A percentile compares a stretch with the other conserved stretches of the same genome.
Conservation (phyloP, 441 rosid genomes). For the Euphorbia schlechtendalii region DNA sequence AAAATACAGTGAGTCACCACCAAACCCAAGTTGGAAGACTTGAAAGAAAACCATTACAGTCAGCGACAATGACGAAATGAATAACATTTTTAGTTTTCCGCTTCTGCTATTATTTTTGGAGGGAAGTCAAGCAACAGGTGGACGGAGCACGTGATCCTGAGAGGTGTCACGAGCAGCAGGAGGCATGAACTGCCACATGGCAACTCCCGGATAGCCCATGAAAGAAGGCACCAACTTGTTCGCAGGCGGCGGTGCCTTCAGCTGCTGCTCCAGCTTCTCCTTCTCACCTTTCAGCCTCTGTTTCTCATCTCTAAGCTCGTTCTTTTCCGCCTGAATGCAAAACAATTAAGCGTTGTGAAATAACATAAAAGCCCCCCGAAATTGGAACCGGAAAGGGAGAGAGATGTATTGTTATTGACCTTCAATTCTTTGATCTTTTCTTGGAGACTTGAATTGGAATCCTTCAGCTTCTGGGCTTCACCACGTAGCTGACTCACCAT, state of each 20-base stretch:
- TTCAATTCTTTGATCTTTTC: constrained; percentile 92
- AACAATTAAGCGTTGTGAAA: too few relatives aligned
- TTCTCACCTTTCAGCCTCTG: constrained; percentile 92
- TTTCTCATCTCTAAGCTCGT: constrained; percentile 93
- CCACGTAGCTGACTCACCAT: constrained; percentile 82
- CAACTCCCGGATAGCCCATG: constrained; percentile 91
- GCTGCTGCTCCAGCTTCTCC: constrained; percentile 86
- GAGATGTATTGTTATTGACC: constrained; percentile 28
- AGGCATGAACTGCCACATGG: constrained; percentile 99
- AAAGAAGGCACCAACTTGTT: constrained; percentile 90
- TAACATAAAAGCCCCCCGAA: too few relatives aligned
- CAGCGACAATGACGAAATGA: constrained; percentile 30
- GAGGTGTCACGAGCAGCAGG: constrained; percentile 96
- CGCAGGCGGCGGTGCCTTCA: constrained; percentile 61
- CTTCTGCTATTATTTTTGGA: constrained; percentile 19
- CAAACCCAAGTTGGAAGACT: constrained; percentile 38
- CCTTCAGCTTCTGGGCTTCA: constrained; percentile 87
- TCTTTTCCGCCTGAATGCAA: constrained; percentile 89
- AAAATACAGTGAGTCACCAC: constrained; percentile 26
- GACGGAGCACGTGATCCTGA: constrained; percentile 96
- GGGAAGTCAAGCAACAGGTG: constrained; percentile 86
- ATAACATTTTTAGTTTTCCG: constrained; percentile 17
- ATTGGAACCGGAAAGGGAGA: constrained; percentile 7
- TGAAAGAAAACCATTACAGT: constrained; percentile 28
- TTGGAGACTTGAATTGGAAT: constrained; percentile 74